phyloP scores from a whole-genome alignment of 306 rosid species.

The Ceratonia siliqua region DNA sequence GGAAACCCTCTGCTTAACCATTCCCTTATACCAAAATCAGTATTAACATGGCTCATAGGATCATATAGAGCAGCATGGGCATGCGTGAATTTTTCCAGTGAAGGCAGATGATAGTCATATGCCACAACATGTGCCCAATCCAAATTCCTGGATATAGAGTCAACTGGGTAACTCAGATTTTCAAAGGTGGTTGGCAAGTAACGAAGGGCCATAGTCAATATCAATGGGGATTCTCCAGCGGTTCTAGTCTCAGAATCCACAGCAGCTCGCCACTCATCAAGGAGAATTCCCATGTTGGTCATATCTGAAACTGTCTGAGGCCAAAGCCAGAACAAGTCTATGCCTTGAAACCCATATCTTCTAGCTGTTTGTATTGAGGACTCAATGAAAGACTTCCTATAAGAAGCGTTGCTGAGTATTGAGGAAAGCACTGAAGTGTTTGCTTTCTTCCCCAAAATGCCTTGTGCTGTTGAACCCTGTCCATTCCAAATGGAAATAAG shows the following conservation, averaged over 20 bases:
- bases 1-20: slow-evolving; percentile 47
- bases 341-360: slow-evolving; percentile 49
- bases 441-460: slow-evolving; percentile 6
- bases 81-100: slow-evolving; percentile 22
- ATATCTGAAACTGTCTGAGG: slow-evolving; percentile 34
- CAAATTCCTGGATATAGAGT: slow-evolving; percentile 42
- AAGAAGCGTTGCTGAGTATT: slow-evolving; percentile 35
- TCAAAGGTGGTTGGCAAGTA: slow-evolving; percentile 24
- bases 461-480: not conserved
- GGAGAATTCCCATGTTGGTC: slow-evolving; percentile 38
- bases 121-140: slow-evolving; percentile 50
- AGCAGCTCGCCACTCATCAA: slow-evolving; percentile 52
- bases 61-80: slow-evolving; percentile 54
- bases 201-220: slow-evolving; percentile 47
- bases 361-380: slow-evolving; percentile 48
- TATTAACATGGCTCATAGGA: slow-evolving; percentile 32
- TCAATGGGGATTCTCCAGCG: slow-evolving; percentile 29
- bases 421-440: slow-evolving; percentile 15
- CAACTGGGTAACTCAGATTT: slow-evolving; percentile 41
- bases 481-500: slow-evolving; percentile 46
- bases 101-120: slow-evolving; percentile 41
- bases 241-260: slow-evolving; percentile 40
- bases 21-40: slow-evolving; percentile 47
- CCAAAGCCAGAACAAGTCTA: slow-evolving; percentile 41
- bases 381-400: slow-evolving; percentile 48